These are phyloP conservation scores for Neonectria faginata DNA, from an alignment of 2,329 filamentous ascomycete genomes.

Conservation along the genomic window DNA sequence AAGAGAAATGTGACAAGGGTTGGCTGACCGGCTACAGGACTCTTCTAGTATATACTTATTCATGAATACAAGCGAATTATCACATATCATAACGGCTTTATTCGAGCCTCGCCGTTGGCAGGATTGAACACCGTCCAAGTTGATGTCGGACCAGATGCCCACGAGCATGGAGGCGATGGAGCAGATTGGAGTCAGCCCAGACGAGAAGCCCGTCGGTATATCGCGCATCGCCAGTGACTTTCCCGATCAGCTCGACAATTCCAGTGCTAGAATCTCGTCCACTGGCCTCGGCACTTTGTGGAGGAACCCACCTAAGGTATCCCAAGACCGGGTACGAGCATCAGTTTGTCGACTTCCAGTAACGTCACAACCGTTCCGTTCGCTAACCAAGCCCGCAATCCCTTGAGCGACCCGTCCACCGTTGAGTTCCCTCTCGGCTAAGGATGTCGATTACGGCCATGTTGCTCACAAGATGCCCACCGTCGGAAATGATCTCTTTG, in stretches of 20 bases:
- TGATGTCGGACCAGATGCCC: neutral
- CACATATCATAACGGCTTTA: neutral
- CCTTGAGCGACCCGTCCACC: neutral
- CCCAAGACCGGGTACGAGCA: conserved; percentile 1
- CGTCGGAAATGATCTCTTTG: neutral
- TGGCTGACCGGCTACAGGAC: conserved; percentile 1
- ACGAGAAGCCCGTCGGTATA: neutral
- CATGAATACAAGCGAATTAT: conserved; percentile 16
- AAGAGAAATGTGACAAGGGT: neutral
- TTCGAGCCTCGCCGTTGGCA: neutral
- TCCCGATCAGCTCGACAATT: neutral
- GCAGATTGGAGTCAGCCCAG: neutral
- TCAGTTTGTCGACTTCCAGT: neutral
- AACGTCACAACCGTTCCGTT: conserved; percentile 4
- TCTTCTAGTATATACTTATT: conserved; percentile 18
- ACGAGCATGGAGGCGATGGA: neutral
- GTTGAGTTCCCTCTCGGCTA: neutral
- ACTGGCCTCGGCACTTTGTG: neutral
- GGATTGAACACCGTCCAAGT: neutral
- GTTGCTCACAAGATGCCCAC: neutral
- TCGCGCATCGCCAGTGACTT: neutral
- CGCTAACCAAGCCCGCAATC: neutral
- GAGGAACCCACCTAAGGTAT: neutral
- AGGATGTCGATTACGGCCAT: neutral
- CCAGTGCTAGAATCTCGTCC: neutral